These are phyloP conservation scores for Zymoseptoria crescenta DNA, from an alignment of 2,329 filamentous ascomycete species.

Conservation along the genomic window DNA sequence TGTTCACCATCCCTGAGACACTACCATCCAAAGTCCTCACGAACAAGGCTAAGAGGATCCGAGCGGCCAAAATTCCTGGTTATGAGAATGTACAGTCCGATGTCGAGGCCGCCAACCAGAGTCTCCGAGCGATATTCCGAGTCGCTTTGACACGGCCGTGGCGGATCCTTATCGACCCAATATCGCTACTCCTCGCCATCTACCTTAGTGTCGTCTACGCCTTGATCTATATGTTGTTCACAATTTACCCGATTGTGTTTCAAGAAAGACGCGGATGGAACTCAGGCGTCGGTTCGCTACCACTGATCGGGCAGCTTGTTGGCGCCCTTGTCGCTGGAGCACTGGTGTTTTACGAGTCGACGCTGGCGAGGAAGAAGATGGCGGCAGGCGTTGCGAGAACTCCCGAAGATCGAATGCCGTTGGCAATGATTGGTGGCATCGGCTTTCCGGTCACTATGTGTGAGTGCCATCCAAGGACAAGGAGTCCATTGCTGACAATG, in stretches of 20 bases:
- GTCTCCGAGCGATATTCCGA: conserved; percentile 40
- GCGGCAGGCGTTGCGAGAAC: conserved; percentile 25
- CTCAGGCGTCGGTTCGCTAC: conserved; percentile 45
- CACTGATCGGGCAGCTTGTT: conserved; percentile 43
- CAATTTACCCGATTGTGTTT: conserved; percentile 50
- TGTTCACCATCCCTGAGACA: conserved; percentile 54
- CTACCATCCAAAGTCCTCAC: conserved; percentile 43
- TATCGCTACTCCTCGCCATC: conserved; percentile 45
- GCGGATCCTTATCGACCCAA: conserved; percentile 47
- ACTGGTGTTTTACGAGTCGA: conserved; percentile 37
- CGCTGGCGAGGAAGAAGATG: conserved; percentile 32
- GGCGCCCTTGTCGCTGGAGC: conserved; percentile 41
- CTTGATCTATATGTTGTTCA: conserved; percentile 52
- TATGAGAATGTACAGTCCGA: conserved; percentile 47
- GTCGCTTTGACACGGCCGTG: conserved; percentile 46
- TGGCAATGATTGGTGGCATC: conserved; percentile 29
- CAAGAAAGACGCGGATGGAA: conserved; percentile 49
- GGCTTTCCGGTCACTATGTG: conserved; percentile 27
- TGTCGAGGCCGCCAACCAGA: conserved; percentile 40
- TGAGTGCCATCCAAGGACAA: background rate
- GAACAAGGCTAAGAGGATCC: conserved; percentile 47
- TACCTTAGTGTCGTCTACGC: conserved; percentile 49
- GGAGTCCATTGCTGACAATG: background rate
- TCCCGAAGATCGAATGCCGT: conserved; percentile 37
- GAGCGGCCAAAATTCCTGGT: conserved; percentile 41